Evolutionary conservation across 1,284 basidiomycete species (phyloP).

Genomic region (Marasmius tenuissimus): DNA sequence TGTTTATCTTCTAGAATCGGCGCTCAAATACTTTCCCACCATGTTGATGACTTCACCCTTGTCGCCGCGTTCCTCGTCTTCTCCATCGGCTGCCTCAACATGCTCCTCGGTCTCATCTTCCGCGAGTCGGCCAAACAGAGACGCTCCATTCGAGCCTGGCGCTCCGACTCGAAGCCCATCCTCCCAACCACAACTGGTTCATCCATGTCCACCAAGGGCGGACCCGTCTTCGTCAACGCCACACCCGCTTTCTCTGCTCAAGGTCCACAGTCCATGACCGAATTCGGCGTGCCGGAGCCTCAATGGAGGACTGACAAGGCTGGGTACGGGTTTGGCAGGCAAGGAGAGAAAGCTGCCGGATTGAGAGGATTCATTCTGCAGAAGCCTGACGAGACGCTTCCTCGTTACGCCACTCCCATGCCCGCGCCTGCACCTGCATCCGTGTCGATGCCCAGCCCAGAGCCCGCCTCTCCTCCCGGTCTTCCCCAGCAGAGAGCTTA

Average conservation of each 20-base stretch:
- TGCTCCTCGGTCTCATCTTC: constrained; percentile 76
- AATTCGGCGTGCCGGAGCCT: constrained; percentile 14
- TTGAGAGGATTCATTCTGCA: constrained; percentile 49
- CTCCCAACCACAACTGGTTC: constrained; percentile 44
- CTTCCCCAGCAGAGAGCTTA: no score
- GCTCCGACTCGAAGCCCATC: constrained; percentile 54
- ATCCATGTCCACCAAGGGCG: constrained; percentile 30
- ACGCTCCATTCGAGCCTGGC: constrained; percentile 67
- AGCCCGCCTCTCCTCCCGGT: neutral
- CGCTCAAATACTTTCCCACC: constrained; percentile 79
- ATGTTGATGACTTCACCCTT: constrained; percentile 76
- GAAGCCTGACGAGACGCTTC: constrained; percentile 58
- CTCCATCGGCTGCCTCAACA: constrained; percentile 81
- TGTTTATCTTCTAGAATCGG: constrained; percentile 49
- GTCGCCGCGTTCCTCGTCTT: constrained; percentile 87
- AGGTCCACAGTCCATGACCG: constrained; percentile 19
- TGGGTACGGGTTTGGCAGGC: constrained; percentile 74
- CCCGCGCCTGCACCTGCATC: constrained; percentile 5
- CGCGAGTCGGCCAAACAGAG: constrained; percentile 60
- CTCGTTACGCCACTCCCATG: constrained; percentile 42
- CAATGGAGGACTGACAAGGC: constrained; percentile 29
- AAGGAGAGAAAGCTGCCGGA: constrained; percentile 73
- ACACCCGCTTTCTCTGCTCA: constrained; percentile 37
- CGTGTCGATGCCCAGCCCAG: constrained; percentile 8
- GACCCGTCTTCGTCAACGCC: constrained; percentile 43